A percentile compares a stretch with the other conserved stretches of the same genome.
phyloP scores from a whole-genome alignment of 352 stramenopile genomes.

The Blastocystis sp. region DNA sequence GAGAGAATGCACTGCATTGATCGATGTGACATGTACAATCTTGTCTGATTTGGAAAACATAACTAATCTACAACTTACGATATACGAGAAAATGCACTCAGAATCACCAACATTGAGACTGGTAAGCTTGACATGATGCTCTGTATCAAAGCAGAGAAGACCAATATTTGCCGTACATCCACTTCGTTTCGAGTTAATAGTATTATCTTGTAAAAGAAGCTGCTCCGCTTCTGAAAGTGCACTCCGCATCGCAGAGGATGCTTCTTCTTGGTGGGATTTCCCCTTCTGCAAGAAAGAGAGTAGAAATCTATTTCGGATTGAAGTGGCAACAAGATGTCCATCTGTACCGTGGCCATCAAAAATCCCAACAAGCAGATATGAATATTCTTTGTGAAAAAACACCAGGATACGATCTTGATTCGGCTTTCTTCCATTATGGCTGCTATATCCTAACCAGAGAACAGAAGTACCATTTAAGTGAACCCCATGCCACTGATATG shows the following conservation, averaged over 20 bases:
- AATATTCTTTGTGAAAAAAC: neutral
- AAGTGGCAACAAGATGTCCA: neutral
- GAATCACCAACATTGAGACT: constrained; percentile 12
- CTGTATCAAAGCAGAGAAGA: neutral
- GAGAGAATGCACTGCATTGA: neutral
- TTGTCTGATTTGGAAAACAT: neutral
- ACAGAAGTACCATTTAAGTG: neutral
- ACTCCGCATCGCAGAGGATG: neutral
- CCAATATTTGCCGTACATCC: constrained; percentile 17
- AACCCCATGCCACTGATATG: neutral
- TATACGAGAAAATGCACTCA: neutral
- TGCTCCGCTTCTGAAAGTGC: neutral
- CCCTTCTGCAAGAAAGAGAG: neutral
- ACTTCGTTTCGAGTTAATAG: constrained; percentile 5
- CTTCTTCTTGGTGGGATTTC: neutral
- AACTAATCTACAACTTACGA: neutral
- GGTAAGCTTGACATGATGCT: neutral
- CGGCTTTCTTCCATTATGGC: constrained; percentile 10
- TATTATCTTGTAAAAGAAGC: neutral
- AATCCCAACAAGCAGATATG: neutral
- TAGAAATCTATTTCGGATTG: neutral
- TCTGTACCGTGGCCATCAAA: constrained; percentile 22
- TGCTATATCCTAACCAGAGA: neutral
- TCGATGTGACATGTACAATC: neutral
- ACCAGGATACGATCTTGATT: constrained; percentile 43